Percentiles rank a stretch among this genome's conserved stretches.
Conservation (phyloP, 2,329 filamentous ascomycete genomes). For the Pyrenochaeta sp. region DNA sequence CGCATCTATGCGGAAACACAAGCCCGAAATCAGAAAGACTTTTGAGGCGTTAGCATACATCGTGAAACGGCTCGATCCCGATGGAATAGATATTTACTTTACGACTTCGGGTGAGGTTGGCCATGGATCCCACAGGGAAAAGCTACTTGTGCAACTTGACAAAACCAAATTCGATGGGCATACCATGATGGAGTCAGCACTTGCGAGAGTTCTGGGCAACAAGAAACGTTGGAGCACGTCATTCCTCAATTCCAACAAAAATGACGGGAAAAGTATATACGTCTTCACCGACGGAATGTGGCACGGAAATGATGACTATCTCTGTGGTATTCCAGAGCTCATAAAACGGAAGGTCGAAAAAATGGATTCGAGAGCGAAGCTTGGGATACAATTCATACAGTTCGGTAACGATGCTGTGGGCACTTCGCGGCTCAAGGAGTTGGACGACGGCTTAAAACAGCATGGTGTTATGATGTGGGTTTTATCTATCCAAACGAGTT, state of each 20-base stretch:
- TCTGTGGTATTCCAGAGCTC: slow-evolving; percentile 2
- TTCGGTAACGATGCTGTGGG: slow-evolving; percentile 24
- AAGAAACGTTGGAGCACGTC: background rate
- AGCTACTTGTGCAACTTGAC: slow-evolving; percentile 1
- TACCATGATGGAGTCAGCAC: slow-evolving; percentile 5
- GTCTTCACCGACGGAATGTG: slow-evolving; percentile 32
- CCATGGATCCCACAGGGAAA: slow-evolving; percentile 1
- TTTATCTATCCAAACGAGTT: too few relatives aligned
- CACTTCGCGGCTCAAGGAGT: slow-evolving; percentile 9
- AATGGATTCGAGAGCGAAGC: background rate
- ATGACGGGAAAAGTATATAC: slow-evolving; percentile 7
- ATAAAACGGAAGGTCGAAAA: slow-evolving; percentile 8
- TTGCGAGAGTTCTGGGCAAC: background rate
- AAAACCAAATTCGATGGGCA: background rate
- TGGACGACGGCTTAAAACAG: slow-evolving; percentile 16
- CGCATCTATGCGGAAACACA: slow-evolving; percentile 13
- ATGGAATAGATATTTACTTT: slow-evolving; percentile 29
- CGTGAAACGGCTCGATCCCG: slow-evolving; percentile 22
- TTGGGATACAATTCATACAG: slow-evolving; percentile 35
- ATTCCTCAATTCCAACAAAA: background rate
- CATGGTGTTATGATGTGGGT: background rate
- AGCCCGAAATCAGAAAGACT: slow-evolving; percentile 1
- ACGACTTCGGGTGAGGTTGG: background rate
- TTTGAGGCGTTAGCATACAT: slow-evolving; percentile 20
- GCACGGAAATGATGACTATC: slow-evolving; percentile 4